Conservation (phyloP, 805 yeast genomes). For the Suhomyces faveliae region DNA sequence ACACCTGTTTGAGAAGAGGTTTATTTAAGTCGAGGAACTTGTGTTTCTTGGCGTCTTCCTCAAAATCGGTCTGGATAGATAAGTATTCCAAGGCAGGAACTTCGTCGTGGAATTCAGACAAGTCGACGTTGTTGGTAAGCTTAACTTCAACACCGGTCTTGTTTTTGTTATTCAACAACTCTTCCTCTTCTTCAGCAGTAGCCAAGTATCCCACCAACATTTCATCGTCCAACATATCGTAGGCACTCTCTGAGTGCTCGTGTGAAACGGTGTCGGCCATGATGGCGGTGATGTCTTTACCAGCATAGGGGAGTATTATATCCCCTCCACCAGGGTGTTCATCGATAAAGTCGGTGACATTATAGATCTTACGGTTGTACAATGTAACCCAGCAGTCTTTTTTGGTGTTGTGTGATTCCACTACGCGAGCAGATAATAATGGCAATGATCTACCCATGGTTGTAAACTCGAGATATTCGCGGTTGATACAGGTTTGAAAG, state of each 20-base stretch:
- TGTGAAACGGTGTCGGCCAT: slow-evolving; percentile 73
- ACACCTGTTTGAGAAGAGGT: slow-evolving; percentile 80
- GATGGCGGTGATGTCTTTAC: slow-evolving; percentile 65
- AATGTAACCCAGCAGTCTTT: slow-evolving; percentile 79
- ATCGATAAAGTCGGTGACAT: slow-evolving; percentile 70
- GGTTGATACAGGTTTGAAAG: not conserved
- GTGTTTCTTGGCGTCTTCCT: slow-evolving; percentile 69
- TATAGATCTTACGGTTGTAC: slow-evolving; percentile 75
- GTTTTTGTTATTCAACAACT: slow-evolving; percentile 59
- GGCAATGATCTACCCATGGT: slow-evolving; percentile 45
- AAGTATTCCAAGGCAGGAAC: slow-evolving; percentile 74
- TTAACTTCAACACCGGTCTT: slow-evolving; percentile 60
- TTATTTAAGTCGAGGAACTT: slow-evolving; percentile 81
- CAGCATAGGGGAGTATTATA: slow-evolving; percentile 56
- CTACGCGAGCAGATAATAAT: slow-evolving; percentile 52
- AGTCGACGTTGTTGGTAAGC: slow-evolving; percentile 30
- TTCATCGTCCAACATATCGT: slow-evolving; percentile 79
- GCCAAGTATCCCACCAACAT: slow-evolving; percentile 83
- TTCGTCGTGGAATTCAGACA: slow-evolving; percentile 50
- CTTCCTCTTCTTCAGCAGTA: slow-evolving; percentile 71
- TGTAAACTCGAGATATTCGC: not conserved
- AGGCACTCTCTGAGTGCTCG: slow-evolving; percentile 80
- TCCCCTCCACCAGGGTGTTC: slow-evolving; percentile 74
- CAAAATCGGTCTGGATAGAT: slow-evolving; percentile 74
- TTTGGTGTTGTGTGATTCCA: slow-evolving; percentile 51